Evolutionary conservation across 768 basidiomycete genomes (phyloP).

Genomic region (Boletus coccyginus): DNA sequence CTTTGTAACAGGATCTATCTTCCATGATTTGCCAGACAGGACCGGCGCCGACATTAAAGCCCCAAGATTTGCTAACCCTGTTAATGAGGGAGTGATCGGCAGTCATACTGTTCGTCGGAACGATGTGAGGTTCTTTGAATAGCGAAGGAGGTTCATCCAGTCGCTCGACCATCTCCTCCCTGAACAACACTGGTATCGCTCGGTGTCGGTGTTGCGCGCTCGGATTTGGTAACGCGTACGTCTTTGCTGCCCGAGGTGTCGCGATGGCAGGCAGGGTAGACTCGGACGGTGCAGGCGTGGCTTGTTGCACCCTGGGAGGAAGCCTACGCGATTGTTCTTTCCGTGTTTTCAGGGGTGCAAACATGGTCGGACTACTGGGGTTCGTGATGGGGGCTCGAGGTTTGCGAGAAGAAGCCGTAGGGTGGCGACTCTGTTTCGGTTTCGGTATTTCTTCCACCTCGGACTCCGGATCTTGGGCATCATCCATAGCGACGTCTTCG

Average conservation of each 20-base stretch:
- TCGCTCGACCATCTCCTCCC: slow-evolving; percentile 54
- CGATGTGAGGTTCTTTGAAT: slow-evolving; percentile 43
- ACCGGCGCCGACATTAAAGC: slow-evolving; percentile 70
- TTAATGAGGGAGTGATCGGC: slow-evolving; percentile 45
- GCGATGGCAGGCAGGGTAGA: slow-evolving; percentile 2
- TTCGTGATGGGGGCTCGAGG: not conserved
- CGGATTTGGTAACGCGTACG: slow-evolving; percentile 59
- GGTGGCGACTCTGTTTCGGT: slow-evolving; percentile 13
- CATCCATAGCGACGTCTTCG: slow-evolving; percentile 25
- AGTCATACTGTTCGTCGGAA: slow-evolving; percentile 57
- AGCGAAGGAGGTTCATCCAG: slow-evolving; percentile 48
- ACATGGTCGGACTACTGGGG: not conserved
- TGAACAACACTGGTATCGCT: slow-evolving; percentile 57
- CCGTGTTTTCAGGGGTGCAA: slow-evolving; percentile 8
- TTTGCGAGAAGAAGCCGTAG: slow-evolving; percentile 2
- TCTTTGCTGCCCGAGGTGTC: slow-evolving; percentile 33
- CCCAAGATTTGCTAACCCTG: slow-evolving; percentile 66
- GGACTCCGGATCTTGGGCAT: slow-evolving; percentile 9
- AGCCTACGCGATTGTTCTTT: slow-evolving; percentile 19
- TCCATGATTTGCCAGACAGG: slow-evolving; percentile 79
- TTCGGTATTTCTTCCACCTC: slow-evolving; percentile 18
- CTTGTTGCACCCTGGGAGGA: slow-evolving; percentile 15
- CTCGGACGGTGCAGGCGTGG: not conserved
- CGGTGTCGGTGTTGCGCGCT: slow-evolving; percentile 73
- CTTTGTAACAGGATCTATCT: slow-evolving; percentile 78